Evolutionary conservation across 2,329 filamentous ascomycete species (phyloP), one percentile per base, ranked within the genome.

Genomic region (Penicillium thymicola): DNA sequence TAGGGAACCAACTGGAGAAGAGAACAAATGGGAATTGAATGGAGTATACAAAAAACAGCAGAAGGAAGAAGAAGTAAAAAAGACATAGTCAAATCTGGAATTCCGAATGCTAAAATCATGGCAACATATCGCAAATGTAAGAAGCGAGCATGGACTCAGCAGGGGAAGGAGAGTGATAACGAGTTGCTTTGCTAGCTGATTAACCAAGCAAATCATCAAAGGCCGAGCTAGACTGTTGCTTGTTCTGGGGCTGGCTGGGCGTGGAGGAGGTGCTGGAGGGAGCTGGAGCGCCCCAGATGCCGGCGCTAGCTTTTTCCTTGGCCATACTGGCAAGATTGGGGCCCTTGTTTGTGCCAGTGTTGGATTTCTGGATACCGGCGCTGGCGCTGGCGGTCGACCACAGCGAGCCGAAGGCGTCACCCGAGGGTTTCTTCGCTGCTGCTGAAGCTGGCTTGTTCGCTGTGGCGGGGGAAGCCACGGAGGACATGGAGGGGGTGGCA

Each of bases 261-360:
- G 45, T 78, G 74, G 63, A 78, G 68, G 66, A 84, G 78, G 58
- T 80, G 74, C 67, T 80, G 76, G 68, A 81, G 74, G 68, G 75
- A 76, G 85, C 80, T 16, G 88, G 82, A 0, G 89, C 84, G 18
- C 93, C 94, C 92, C 95, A 99, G 61, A 99, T 90, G 8, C 92
- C 92, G 16, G 92, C 92, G 66, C 87, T 92, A 57, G 92, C 94
- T 82, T 97, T 97, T 76, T 97, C 92, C 80, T 97, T 97, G n/a
- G 92, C 93, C 75, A 99, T 85, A 73, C 96, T 92, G 30, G 92
- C 92, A 77, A 99, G 83, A 54, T 92, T 92, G 50, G 91, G 87
- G 0, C 88, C 89, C 57, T 86, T 82, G 52, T 81, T 78, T 10
- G 78, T 80, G 13, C 82, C 79, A 2, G 86, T 82, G 58, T 76